These are phyloP conservation scores for Colletotrichum tropicale DNA, from an alignment of 2,329 filamentous ascomycete genomes.

Conservation along the genomic window DNA sequence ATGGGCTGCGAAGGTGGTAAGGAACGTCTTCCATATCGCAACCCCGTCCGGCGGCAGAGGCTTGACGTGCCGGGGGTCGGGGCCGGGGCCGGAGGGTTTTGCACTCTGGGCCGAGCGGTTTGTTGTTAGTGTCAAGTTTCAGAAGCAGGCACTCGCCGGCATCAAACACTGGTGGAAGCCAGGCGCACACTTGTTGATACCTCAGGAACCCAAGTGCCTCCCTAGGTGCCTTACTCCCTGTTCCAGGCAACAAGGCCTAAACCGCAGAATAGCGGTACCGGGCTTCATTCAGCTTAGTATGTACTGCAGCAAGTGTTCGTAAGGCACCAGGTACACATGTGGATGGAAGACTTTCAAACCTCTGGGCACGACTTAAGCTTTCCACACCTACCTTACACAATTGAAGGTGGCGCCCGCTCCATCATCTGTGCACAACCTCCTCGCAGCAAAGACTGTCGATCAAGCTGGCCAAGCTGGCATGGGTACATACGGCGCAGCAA, in stretches of 20 bases:
- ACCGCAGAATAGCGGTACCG: too few relatives aligned
- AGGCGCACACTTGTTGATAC: background rate
- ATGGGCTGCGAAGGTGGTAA: background rate
- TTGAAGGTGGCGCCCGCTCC: background rate
- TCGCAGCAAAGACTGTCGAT: background rate
- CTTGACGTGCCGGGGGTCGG: background rate
- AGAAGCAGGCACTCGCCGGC: background rate
- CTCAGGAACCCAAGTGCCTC: background rate
- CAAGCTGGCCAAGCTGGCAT: background rate
- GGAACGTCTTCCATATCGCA: background rate
- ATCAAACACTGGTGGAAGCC: background rate
- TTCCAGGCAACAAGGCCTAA: background rate
- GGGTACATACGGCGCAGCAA: too few relatives aligned
- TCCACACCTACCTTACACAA: too few relatives aligned
- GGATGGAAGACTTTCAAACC: background rate
- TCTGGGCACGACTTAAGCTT: background rate
- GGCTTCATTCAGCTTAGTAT: too few relatives aligned
- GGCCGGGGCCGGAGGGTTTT: background rate
- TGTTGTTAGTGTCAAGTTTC: constrained; percentile 1
- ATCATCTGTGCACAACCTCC: background rate
- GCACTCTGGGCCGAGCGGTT: background rate
- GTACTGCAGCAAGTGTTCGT: too few relatives aligned
- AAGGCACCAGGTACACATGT: background rate
- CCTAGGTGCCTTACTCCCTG: background rate
- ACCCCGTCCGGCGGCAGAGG: background rate